Evolutionary conservation across 1,139 yeast species (phyloP), one percentile per base, ranked within the genome.

Genomic region (Entelexis sorbosivorans): DNA sequence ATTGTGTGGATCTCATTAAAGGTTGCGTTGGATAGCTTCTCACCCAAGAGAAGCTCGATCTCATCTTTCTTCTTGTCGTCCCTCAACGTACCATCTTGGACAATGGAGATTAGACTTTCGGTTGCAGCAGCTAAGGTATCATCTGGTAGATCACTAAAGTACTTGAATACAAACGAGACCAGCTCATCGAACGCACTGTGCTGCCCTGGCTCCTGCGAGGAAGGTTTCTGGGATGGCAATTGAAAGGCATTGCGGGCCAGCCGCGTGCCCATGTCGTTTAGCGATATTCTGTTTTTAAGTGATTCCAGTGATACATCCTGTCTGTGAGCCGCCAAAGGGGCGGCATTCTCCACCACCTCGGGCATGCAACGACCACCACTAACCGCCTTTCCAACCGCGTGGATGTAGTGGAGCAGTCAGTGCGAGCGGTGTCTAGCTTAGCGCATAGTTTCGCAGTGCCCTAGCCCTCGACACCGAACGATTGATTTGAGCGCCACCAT

Each of bases 91-190:
- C 73, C 81, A 50, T 72, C 73, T 61, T 81, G 82, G 53, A 88
- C 64, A 0, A 75, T 66, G 55, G 77, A 81, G 40, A 88, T 64
- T 0, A 83, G 64, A 7, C 82, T 71, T 62, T 88, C 96, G 1
- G 93, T 78, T 1, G 72, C 79, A 24, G 76, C 72, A 5, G 74
- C 59, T 2, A 79, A 65, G 1, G 74, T 70, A 38, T 76, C 79
- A 45, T 78, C 79, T 2, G 84, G 74, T 14, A 76, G 73, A 61
- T 82, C 88, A 20, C 76, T 81, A 33, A 79, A 63, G 39, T 70
- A 64, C 2, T 63, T 59, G 14, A 72, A 71, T 8, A 78, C 73
- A 78, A 81, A 75, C 0, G 72, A 60, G 11, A 38, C 34, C 10
- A 53, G 48, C 24, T 42, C 47, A 10, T 31, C 40, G 17, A 35